phyloP scores from a whole-genome alignment of 192 early-diverging fungal genomes.

The Paraglomus occultum region DNA sequence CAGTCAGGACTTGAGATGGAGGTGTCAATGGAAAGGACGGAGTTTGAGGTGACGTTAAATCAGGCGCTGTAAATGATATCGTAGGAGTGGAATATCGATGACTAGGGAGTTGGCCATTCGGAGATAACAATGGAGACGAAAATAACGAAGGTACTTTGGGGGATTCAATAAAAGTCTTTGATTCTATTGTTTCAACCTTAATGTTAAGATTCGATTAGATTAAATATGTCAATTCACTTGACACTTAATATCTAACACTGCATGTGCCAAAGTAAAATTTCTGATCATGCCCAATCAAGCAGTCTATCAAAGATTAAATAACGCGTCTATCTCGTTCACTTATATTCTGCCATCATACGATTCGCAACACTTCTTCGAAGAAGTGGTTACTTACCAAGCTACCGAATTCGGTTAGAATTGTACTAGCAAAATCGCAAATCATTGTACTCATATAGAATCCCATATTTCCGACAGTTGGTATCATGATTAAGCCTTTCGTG shows the following conservation, averaged over 20 bases:
- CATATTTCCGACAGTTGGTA: constrained; percentile 77
- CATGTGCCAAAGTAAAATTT: neutral
- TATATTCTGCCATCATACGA: neutral
- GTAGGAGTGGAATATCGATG: constrained; percentile 22
- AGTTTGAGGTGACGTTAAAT: constrained; percentile 31
- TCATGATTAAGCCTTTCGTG: constrained; percentile 72
- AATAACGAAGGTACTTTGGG: constrained; percentile 35
- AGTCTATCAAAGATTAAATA: neutral
- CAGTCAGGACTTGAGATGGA: constrained; percentile 46
- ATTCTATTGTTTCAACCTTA: constrained; percentile 57
- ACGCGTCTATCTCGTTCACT: neutral
- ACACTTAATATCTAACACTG: neutral
- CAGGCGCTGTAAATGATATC: constrained; percentile 28
- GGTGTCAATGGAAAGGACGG: constrained; percentile 39
- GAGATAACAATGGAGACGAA: constrained; percentile 24
- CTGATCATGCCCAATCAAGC: neutral
- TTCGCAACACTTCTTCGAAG: too few relatives aligned
- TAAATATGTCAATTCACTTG: neutral
- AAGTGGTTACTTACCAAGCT: constrained; percentile 48
- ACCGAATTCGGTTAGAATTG: constrained; percentile 65
- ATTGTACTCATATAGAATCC: constrained; percentile 73
- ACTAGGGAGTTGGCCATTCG: constrained; percentile 22
- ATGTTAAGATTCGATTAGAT: neutral
- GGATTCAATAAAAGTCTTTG: constrained; percentile 53
- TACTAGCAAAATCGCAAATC: constrained; percentile 78